phyloP scores from a whole-genome alignment of 306 rosid species.

The Hippophae gyantsensis region DNA sequence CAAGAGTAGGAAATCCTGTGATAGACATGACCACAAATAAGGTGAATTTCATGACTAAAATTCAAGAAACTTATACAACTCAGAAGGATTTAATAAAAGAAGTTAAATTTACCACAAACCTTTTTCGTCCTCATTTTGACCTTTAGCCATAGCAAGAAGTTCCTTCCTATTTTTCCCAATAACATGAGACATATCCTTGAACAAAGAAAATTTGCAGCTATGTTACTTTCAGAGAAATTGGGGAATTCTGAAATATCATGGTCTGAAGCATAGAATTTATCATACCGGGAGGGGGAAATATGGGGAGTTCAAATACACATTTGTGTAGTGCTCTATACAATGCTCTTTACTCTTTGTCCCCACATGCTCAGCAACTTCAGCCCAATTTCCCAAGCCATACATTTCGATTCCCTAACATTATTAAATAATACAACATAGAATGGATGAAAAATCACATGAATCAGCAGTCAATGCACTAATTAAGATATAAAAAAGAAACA shows the following conservation, averaged over 20 bases:
- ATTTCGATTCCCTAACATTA: conserved; percentile 75
- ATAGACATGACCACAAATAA: conserved; percentile 17
- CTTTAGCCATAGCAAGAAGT: conserved; percentile 97
- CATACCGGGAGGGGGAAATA: conserved; percentile 92
- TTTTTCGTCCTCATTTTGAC: conserved; percentile 86
- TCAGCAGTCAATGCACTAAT: conserved; percentile 12
- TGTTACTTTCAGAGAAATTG: conserved; percentile 13
- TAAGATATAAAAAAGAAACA: conserved; percentile 13
- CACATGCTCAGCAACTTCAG: conserved; percentile 99
- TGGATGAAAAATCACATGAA: conserved; percentile 7
- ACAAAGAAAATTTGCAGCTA: conserved; percentile 26
- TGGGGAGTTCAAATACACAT: conserved; percentile 66
- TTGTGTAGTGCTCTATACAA: conserved; percentile 80
- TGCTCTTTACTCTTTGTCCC: conserved; percentile 91
- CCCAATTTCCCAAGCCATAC: conserved; percentile 97
- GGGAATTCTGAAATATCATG: conserved; percentile 6
- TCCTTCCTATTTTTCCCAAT: conserved; percentile 91
- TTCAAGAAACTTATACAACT: too few species aligned
- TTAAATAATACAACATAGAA: conserved; percentile 13
- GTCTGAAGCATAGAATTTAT: conserved; percentile 16
- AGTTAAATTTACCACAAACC: conserved; percentile 35
- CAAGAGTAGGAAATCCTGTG: conserved; percentile 47
- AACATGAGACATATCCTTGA: conserved; percentile 93
- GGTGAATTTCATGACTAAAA: background rate
- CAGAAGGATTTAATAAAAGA: background rate